A percentile compares a stretch with the other conserved stretches of the same genome.
Evolutionary conservation across 179 eudicot genomes (phyloP).

Genomic region (Beta macrorhiza): DNA sequence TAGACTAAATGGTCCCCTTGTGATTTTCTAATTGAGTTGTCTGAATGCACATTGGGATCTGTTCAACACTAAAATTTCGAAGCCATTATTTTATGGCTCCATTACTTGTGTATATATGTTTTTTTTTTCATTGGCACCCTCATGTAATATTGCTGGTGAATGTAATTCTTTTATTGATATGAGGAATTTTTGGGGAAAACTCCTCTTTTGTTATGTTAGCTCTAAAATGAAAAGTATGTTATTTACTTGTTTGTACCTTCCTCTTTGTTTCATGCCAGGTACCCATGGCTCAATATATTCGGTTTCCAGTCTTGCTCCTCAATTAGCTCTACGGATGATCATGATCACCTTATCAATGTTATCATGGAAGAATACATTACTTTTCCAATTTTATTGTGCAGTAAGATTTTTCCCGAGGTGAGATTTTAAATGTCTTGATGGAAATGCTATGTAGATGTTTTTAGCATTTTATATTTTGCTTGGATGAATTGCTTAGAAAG

Average conservation of each 20-base stretch:
- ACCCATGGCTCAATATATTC: conserved; percentile 62
- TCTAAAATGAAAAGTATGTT: neutral
- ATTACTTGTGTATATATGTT: neutral
- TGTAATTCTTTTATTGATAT: neutral
- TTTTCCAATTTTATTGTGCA: conserved; percentile 70
- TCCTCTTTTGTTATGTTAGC: neutral
- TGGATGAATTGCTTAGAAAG: neutral
- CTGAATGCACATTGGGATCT: conserved; percentile 3
- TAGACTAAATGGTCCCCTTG: neutral
- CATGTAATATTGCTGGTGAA: neutral
- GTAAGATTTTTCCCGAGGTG: conserved; percentile 66
- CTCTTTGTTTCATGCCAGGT: conserved; percentile 40
- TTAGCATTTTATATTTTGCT: neutral
- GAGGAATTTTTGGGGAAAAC: neutral
- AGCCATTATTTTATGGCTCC: neutral
- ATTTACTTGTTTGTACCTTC: neutral
- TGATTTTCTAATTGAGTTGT: neutral
- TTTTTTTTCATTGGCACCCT: neutral
- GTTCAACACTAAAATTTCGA: neutral
- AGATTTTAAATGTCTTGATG: conserved; percentile 8
- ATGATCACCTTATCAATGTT: conserved; percentile 33
- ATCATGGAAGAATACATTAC: conserved; percentile 62
- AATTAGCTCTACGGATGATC: conserved; percentile 29
- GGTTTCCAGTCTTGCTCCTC: conserved; percentile 58
- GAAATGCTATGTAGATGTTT: neutral